phyloP scores from a whole-genome alignment of 257 asterid species.

The Solanum clarkiae region DNA sequence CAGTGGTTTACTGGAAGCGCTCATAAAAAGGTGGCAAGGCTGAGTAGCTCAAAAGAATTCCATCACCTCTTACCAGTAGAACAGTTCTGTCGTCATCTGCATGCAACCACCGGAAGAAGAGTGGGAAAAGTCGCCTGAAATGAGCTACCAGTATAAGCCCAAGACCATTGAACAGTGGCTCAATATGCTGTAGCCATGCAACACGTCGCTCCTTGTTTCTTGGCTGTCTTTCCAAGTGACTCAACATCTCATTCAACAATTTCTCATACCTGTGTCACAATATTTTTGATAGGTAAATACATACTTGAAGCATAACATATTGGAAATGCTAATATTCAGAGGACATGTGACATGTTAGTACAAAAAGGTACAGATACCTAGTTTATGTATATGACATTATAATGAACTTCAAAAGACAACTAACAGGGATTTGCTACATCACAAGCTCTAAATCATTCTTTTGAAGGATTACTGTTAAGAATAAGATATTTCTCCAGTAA shows the following conservation, averaged over 20 bases:
- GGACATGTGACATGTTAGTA: neutral
- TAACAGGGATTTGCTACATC: neutral
- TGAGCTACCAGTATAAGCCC: slow-evolving; percentile 75
- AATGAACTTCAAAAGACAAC: neutral
- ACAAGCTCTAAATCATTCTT: neutral
- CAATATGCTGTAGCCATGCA: slow-evolving; percentile 68
- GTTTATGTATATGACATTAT: neutral
- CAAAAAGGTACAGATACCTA: neutral
- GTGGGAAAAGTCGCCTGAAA: slow-evolving; percentile 77
- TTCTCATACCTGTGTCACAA: slow-evolving; percentile 58
- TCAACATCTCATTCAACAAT: slow-evolving; percentile 71
- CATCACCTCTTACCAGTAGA: slow-evolving; percentile 43
- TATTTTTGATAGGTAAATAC: neutral
- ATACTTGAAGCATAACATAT: neutral
- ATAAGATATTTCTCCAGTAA: neutral
- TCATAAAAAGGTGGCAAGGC: neutral
- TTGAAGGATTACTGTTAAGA: neutral
- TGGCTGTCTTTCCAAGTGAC: slow-evolving; percentile 90
- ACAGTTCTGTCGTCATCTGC: slow-evolving; percentile 84
- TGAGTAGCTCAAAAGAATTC: neutral
- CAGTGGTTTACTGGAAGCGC: neutral
- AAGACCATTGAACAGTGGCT: slow-evolving; percentile 49
- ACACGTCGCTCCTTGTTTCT: slow-evolving; percentile 71
- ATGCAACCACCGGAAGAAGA: slow-evolving; percentile 88
- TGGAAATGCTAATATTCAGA: neutral